Base-by-base conservation (phyloP, 2,329 filamentous ascomycete species). In the Fusarium chuoi region DNA sequence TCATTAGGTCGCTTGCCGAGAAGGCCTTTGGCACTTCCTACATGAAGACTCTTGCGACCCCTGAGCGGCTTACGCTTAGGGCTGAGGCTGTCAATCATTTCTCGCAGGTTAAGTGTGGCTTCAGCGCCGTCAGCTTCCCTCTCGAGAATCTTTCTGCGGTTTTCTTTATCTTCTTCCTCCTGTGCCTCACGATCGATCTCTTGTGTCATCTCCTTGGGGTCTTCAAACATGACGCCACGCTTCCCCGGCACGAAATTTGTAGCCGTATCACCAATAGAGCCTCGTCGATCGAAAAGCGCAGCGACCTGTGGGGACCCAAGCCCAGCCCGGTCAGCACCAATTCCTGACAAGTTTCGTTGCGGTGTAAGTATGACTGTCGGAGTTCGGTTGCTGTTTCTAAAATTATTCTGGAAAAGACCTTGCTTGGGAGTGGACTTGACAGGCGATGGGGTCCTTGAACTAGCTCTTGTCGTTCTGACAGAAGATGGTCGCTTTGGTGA, bases 71-170 rank as follows among this genome's bases (percentile, higher is more conserved):
- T 91, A 80, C 94, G 94, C 82, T 93, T 94, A 0, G 94, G 93
- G 30, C 92, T 94, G 71, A 96, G 85, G 64, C 90, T 93, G 69
- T 92, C 88, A 68, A 96, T 96, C 89, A 94, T 92, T 72, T 94
- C 92, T 71, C 90, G 92, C 48, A 96, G 83, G 70, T 90, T 94
- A 41, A 91, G 82, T 0, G 92, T 93, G 6, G 85, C 86, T 71
- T 94, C 92, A 12, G 70, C 70, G 17, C 75, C 78, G 24, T 79
- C 82, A 58, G 83, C 85, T 75, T 89, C 87, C 38, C 87, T 85
- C 75, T 90, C 86, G 26, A 89, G 82, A 49, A 89, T 87, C 54
- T 83, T 86, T n/a, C 88, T 86, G 15, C 86, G 85, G 76, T 88
- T 89, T 78, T 93, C 91, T 61, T 87, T 88, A 36, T 88, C 87